A percentile compares a stretch with the other conserved stretches of the same genome.
phyloP scores from a whole-genome alignment of 2,329 filamentous ascomycete genomes.

The Fusarium praegraminearum region DNA sequence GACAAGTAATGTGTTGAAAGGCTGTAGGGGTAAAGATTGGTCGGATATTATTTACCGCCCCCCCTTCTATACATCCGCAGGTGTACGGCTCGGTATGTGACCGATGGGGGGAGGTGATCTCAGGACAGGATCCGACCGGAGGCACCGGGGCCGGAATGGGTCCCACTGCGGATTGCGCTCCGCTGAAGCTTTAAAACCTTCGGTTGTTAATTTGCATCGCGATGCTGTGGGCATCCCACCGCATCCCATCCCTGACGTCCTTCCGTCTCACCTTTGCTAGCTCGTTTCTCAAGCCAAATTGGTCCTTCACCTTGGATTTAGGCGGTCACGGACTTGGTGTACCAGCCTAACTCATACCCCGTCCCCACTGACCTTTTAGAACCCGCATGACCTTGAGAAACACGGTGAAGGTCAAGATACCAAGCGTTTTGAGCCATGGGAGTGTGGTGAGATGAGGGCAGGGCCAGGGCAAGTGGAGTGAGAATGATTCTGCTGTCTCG shows the following conservation, averaged over 20 bases:
- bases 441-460: background rate
- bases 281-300: slow-evolving; percentile 10
- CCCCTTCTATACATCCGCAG: slow-evolving; percentile 38
- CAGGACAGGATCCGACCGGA: slow-evolving; percentile 38
- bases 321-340: slow-evolving; percentile 27
- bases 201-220: slow-evolving; percentile 44
- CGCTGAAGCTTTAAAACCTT: slow-evolving; percentile 39
- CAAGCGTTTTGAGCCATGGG: background rate
- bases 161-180: slow-evolving; percentile 40
- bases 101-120: slow-evolving; percentile 43
- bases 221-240: slow-evolving; percentile 30
- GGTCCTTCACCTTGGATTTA: slow-evolving; percentile 35
- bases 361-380: slow-evolving; percentile 22
- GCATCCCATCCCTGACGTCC: slow-evolving; percentile 5
- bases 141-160: slow-evolving; percentile 39
- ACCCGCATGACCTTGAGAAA: slow-evolving; percentile 27
- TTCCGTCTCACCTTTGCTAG: slow-evolving; percentile 36
- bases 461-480: background rate
- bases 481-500: slow-evolving; percentile 8
- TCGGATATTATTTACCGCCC: slow-evolving; percentile 45
- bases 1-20: slow-evolving; percentile 14
- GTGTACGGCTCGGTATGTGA: slow-evolving; percentile 43
- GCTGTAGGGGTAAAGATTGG: slow-evolving; percentile 15
- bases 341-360: background rate
- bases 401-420: slow-evolving; percentile 28